These are phyloP conservation scores for Aureobasidium lini DNA, from an alignment of 2,329 filamentous ascomycete genomes.

Conservation along the genomic window DNA sequence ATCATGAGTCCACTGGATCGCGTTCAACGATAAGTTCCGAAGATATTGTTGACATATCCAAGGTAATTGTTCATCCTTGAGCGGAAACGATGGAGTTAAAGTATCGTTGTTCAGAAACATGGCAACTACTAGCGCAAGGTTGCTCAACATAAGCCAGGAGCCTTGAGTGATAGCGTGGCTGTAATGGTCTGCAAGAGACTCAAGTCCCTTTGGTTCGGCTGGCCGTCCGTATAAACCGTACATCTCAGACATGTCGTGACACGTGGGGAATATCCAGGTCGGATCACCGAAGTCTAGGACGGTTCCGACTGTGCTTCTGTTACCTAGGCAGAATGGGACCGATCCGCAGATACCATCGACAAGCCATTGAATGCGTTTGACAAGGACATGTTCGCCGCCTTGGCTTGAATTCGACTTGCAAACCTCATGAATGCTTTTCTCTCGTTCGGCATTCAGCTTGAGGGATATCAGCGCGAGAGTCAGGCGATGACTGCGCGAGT, in stretches of 20 bases:
- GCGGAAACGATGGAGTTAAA: background rate
- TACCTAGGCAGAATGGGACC: background rate
- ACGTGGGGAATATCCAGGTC: background rate
- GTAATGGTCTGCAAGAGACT: background rate
- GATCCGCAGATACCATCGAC: constrained; percentile 1
- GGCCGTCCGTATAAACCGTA: background rate
- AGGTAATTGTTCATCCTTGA: background rate
- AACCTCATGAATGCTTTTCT: background rate
- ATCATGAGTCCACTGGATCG: constrained; percentile 1
- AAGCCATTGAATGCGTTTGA: background rate
- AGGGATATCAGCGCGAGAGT: background rate
- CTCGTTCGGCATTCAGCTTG: background rate
- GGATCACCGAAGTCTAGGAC: background rate
- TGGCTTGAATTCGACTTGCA: background rate
- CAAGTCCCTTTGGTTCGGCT: background rate
- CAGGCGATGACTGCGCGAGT: background rate
- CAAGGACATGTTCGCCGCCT: background rate
- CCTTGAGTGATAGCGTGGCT: background rate
- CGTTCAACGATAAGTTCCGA: background rate
- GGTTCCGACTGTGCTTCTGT: background rate
- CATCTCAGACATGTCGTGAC: constrained; percentile 4
- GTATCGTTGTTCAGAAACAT: background rate
- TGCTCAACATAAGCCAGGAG: constrained; percentile 4
- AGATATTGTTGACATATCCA: constrained; percentile 11
- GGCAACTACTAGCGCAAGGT: background rate